Percentiles rank a stretch among this genome's conserved stretches.
Conservation (phyloP, 768 basidiomycete genomes). For the Filobasidium wieringae region DNA sequence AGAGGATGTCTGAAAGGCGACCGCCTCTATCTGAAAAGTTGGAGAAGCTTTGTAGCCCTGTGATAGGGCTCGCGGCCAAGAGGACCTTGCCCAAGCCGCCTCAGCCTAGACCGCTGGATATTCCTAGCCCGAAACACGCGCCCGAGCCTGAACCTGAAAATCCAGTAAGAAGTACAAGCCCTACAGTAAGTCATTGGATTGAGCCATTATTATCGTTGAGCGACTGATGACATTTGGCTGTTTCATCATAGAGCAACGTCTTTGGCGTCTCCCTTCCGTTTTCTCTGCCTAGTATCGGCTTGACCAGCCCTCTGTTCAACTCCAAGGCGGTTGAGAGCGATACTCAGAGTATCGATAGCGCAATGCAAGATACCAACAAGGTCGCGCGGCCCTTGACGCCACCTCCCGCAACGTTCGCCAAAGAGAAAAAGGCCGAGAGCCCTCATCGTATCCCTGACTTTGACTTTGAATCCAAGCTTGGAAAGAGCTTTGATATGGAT, state of each 20-base stretch:
- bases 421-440: constrained; percentile 13
- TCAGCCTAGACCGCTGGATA: constrained; percentile 22
- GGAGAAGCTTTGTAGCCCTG: not conserved
- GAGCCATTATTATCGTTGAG: not conserved
- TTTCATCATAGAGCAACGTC: constrained; percentile 17
- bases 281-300: constrained; percentile 28
- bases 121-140: constrained; percentile 24
- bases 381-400: constrained; percentile 26
- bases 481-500: not conserved
- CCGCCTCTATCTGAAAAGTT: not conserved
- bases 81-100: constrained; percentile 29
- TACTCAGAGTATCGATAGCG: not conserved
- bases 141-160: constrained; percentile 18
- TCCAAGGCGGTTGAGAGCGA: constrained; percentile 1
- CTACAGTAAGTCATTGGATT: not conserved
- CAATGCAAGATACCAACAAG: not conserved
- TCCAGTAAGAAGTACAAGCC: constrained; percentile 4
- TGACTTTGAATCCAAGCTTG: constrained; percentile 18
- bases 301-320: constrained; percentile 31
- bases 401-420: constrained; percentile 10
- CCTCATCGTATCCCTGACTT: constrained; percentile 34
- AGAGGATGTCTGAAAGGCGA: not conserved
- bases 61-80: not conserved
- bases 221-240: too few relatives aligned
- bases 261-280: constrained; percentile 26